A percentile compares a stretch with the other conserved stretches of the same genome.
phyloP scores from a whole-genome alignment of 352 stramenopile genomes.

The Sclerospora graminicola region DNA sequence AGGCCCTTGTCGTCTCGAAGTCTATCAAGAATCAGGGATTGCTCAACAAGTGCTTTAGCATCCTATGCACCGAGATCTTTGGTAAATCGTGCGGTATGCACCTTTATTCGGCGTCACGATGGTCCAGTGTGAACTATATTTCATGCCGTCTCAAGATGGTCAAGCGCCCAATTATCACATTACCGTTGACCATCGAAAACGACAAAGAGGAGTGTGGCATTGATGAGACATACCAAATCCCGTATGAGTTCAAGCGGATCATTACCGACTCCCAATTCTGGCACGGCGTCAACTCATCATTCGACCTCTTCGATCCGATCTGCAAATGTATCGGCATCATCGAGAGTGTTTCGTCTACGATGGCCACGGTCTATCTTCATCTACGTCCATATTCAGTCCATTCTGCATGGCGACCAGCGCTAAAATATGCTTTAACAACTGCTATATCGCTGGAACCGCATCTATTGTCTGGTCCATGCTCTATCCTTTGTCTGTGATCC shows the following conservation, averaged over 20 bases:
- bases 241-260: neutral
- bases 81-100: neutral
- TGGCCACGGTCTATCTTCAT: neutral
- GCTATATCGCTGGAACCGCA: neutral
- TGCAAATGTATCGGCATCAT: neutral
- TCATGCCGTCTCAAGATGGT: neutral
- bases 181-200: neutral
- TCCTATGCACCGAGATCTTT: neutral
- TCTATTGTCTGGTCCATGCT: neutral
- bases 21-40: neutral
- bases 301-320: neutral
- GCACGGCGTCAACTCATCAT: neutral
- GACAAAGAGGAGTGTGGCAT: neutral
- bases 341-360: neutral
- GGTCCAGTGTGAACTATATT: neutral
- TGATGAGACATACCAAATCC: neutral
- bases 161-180: neutral
- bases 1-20: neutral
- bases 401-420: neutral
- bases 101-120: neutral
- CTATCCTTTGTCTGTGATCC: neutral
- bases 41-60: neutral
- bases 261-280: neutral
- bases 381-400: neutral
- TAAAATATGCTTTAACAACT: neutral